Conservation (phyloP, 164 flowering plant genomes). For the Dillenia suffruticosa region DNA sequence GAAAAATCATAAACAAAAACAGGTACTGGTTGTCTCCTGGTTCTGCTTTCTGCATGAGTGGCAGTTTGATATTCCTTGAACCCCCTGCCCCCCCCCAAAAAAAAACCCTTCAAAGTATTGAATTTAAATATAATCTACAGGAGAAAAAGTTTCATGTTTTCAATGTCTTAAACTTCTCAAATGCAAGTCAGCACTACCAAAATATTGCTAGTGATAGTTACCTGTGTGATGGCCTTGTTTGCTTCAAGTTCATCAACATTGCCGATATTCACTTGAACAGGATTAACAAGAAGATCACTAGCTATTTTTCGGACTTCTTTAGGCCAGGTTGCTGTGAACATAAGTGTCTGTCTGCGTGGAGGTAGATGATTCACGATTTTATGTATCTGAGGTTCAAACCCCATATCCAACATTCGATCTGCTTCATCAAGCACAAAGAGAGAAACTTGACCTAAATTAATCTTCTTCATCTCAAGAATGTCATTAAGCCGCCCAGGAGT, state of each 20-base stretch:
- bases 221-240: conserved; percentile 94
- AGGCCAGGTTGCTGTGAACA: conserved; percentile 99
- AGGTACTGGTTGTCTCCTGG: too few relatives aligned
- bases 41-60: too few relatives aligned
- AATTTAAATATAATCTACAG: too few relatives aligned
- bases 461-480: conserved; percentile 79
- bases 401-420: conserved; percentile 98
- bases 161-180: too few relatives aligned
- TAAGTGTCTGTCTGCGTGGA: conserved; percentile 82
- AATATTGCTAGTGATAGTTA: conserved; percentile 7
- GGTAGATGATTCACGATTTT: conserved; percentile 94
- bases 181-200: too few relatives aligned
- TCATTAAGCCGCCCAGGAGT: conserved; percentile 98
- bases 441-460: conserved; percentile 74
- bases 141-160: too few relatives aligned
- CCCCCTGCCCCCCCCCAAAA: too few relatives aligned
- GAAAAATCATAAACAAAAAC: too few relatives aligned
- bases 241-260: conserved; percentile 89
- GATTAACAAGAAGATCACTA: conserved; percentile 74
- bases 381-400: conserved; percentile 96
- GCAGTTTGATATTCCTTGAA: too few relatives aligned
- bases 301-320: conserved; percentile 94
- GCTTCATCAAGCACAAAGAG: conserved; percentile 96
- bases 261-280: conserved; percentile 92
- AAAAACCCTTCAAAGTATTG: too few relatives aligned